phyloP scores from a whole-genome alignment of 768 basidiomycete species.

The Trametes coccinea region DNA sequence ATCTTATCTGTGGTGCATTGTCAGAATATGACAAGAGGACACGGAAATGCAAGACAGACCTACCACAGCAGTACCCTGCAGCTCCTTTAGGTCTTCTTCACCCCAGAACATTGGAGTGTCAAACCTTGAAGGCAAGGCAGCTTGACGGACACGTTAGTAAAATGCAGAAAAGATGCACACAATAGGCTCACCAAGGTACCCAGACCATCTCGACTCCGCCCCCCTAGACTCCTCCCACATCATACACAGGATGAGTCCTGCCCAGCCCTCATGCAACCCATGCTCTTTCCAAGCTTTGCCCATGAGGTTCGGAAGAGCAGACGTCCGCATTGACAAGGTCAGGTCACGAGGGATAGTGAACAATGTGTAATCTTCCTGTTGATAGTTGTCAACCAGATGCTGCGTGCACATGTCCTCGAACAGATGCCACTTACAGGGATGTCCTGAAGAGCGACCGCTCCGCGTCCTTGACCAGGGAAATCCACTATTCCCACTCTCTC shows the following conservation, averaged over 20 bases:
- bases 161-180: background rate
- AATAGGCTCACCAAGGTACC: constrained; percentile 62
- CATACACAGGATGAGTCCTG: constrained; percentile 86
- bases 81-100: constrained; percentile 65
- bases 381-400: background rate
- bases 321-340: constrained; percentile 79
- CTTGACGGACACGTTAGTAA: constrained; percentile 35
- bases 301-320: constrained; percentile 58
- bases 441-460: constrained; percentile 71
- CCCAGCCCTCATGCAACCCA: constrained; percentile 74
- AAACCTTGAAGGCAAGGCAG: constrained; percentile 68
- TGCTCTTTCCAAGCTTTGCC: constrained; percentile 64
- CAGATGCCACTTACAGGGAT: constrained; percentile 54
- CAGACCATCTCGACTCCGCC: constrained; percentile 61
- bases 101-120: constrained; percentile 96
- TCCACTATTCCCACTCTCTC: constrained; percentile 46
- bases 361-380: constrained; percentile 69
- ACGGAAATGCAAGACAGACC: constrained; percentile 47
- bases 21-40: background rate
- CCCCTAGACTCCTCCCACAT: constrained; percentile 89
- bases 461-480: constrained; percentile 61
- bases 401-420: background rate
- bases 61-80: constrained; percentile 85
- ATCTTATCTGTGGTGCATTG: constrained; percentile 63
- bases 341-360: constrained; percentile 81